Evolutionary conservation across 1,284 basidiomycete species (phyloP).

Genomic region (Chondrostereum purpureum): DNA sequence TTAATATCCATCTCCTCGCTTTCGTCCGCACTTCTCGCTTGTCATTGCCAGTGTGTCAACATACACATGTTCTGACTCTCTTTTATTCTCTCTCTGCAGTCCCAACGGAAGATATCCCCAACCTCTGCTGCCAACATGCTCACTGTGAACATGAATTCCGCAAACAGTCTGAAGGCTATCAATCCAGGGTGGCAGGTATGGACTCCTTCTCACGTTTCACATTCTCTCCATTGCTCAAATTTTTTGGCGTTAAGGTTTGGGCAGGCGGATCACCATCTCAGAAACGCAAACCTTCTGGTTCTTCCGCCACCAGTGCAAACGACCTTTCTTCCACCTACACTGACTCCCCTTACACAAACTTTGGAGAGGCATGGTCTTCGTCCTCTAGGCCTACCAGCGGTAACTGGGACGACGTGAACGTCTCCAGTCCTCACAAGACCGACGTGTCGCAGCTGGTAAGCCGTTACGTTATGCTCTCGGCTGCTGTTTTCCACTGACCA

Average conservation of each 20-base stretch:
- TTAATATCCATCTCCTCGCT: constrained; percentile 4
- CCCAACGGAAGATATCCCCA: constrained; percentile 41
- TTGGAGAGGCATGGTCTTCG: constrained; percentile 46
- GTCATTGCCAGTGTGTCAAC: constrained; percentile 1
- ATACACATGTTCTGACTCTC: background rate
- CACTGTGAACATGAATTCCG: constrained; percentile 43
- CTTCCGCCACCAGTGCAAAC: constrained; percentile 47
- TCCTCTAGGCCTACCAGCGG: constrained; percentile 44
- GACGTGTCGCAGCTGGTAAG: constrained; percentile 43
- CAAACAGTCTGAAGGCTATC: constrained; percentile 42
- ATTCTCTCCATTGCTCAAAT: constrained; percentile 5
- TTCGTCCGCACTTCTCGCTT: constrained; percentile 4
- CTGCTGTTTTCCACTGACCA: constrained; percentile 3
- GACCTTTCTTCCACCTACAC: constrained; percentile 43
- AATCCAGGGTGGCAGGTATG: constrained; percentile 68
- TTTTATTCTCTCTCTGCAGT: constrained; percentile 21
- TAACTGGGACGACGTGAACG: constrained; percentile 55
- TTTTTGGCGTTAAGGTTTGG: constrained; percentile 48
- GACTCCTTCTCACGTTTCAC: constrained; percentile 14
- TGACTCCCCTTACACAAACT: constrained; percentile 37
- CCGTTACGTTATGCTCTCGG: constrained; percentile 12
- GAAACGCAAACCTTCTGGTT: constrained; percentile 56
- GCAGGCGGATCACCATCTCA: constrained; percentile 39
- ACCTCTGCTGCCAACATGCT: constrained; percentile 41
- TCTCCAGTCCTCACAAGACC: constrained; percentile 38